Conservation (phyloP, 2,329 filamentous ascomycete genomes). For the Botrytis porri region DNA sequence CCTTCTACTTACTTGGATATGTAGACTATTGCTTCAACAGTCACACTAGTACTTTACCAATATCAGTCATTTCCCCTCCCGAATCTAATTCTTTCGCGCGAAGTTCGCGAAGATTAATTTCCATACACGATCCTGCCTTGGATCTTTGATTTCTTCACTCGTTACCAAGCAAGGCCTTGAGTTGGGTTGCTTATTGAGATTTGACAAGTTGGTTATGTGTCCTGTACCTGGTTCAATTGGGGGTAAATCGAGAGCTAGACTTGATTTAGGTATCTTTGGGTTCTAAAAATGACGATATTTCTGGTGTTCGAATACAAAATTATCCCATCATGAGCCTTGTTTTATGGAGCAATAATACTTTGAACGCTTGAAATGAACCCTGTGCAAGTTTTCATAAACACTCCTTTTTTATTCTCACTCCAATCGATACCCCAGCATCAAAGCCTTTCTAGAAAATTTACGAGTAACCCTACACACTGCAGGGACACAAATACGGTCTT, state of each 20-base stretch:
- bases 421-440: background rate
- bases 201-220: background rate
- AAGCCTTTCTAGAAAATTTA: background rate
- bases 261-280: conserved; percentile 5
- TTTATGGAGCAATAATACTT: background rate
- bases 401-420: background rate
- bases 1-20: background rate
- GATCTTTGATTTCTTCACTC: conserved; percentile 9
- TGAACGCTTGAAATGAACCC: background rate
- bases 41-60: background rate
- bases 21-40: conserved; percentile 6
- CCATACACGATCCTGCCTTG: background rate
- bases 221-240: conserved; percentile 3
- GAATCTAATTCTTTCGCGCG: conserved; percentile 7
- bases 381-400: conserved; percentile 6
- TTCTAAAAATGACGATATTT: background rate
- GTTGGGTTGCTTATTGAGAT: conserved; percentile 16
- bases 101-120: conserved; percentile 19
- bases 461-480: conserved; percentile 4
- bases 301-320: background rate
- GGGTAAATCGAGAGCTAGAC: conserved; percentile 3
- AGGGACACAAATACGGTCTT: conserved; percentile 17
- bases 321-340: conserved; percentile 8
- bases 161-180: conserved; percentile 15
- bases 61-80: conserved; percentile 7